Conservation (phyloP, 2,329 filamentous ascomycete species). For the Colletotrichum musicola region DNA sequence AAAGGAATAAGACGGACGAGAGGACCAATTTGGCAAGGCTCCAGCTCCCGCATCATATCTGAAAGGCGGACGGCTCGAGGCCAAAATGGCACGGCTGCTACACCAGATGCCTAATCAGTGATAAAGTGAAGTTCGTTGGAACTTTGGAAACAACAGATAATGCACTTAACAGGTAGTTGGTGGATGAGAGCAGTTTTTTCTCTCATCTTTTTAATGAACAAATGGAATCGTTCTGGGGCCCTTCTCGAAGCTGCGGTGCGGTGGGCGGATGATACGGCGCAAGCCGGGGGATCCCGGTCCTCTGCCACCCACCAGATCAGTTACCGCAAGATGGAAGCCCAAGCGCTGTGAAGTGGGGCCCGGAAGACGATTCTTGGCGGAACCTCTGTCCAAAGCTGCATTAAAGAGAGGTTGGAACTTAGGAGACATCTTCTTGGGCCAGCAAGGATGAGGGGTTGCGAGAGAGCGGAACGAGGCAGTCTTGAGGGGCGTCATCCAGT, state of each 20-base stretch:
- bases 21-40: too few relatives aligned
- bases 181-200: too few relatives aligned
- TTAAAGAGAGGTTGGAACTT: too few relatives aligned
- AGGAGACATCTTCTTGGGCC: not conserved
- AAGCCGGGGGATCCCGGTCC: constrained; percentile 1
- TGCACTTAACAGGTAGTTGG: too few relatives aligned
- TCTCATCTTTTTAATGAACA: too few relatives aligned
- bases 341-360: not conserved
- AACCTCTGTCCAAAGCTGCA: not conserved
- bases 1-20: too few relatives aligned
- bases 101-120: too few relatives aligned
- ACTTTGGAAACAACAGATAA: too few relatives aligned
- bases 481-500: not conserved
- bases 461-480: not conserved
- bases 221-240: not conserved
- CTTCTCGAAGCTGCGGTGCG: constrained; percentile 1
- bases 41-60: too few relatives aligned
- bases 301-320: not conserved
- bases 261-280: not conserved
- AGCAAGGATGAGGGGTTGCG: not conserved
- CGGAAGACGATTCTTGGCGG: not conserved
- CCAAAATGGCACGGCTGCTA: too few relatives aligned
- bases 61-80: too few relatives aligned
- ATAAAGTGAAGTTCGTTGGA: too few relatives aligned
- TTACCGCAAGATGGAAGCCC: not conserved